phyloP scores from a whole-genome alignment of 495 filamentous ascomycete species.

The Trichoderma orchidacearum region DNA sequence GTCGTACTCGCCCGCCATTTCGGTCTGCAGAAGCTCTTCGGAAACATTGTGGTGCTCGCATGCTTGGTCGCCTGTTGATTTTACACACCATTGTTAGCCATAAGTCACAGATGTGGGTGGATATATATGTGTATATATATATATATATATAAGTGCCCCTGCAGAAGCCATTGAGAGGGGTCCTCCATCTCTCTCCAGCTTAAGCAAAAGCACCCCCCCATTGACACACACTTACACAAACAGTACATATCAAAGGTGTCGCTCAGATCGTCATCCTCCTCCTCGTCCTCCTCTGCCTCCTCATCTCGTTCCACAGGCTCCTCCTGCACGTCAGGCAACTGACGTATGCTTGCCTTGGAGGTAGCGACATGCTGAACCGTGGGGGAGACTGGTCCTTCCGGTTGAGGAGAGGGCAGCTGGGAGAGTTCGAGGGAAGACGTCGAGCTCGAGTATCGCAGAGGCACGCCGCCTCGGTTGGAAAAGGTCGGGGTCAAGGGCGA shows the following conservation, averaged over 20 bases:
- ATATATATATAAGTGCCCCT: too few relatives aligned
- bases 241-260: constrained; percentile 30
- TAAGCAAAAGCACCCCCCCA: neutral
- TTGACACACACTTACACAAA: constrained; percentile 28
- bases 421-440: constrained; percentile 38
- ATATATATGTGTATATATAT: too few relatives aligned
- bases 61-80: constrained; percentile 10
- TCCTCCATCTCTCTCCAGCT: neutral
- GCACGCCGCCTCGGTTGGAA: constrained; percentile 34
- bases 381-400: constrained; percentile 31
- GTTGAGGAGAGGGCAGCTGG: constrained; percentile 19
- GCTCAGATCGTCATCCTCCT: constrained; percentile 28
- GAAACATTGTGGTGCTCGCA: constrained; percentile 22
- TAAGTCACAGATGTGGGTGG: too few relatives aligned
- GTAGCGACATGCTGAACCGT: constrained; percentile 14
- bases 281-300: constrained; percentile 30
- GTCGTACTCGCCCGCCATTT: constrained; percentile 15
- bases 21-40: constrained; percentile 19
- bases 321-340: constrained; percentile 40
- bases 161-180: neutral
- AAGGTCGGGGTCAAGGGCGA: constrained; percentile 50
- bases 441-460: constrained; percentile 38
- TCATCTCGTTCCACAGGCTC: constrained; percentile 36
- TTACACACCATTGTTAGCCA: too few relatives aligned
- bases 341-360: constrained; percentile 28